Evolutionary conservation across 257 asterid species (phyloP), one percentile per base, ranked within the genome.

Genomic region (Orobanche coerulescens): DNA sequence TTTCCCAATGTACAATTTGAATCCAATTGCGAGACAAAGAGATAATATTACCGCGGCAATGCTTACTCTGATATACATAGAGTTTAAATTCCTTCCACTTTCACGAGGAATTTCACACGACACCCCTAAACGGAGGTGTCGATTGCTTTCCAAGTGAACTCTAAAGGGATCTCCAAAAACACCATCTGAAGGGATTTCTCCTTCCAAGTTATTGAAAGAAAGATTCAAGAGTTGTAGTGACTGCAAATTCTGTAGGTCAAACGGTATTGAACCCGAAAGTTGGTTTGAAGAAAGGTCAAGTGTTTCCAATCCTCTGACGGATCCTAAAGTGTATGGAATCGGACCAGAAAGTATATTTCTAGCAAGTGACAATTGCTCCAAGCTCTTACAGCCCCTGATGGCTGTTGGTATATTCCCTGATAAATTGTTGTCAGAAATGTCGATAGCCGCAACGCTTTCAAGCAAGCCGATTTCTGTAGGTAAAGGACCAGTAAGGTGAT

Each of bases 251-350:
- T 73, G 58, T 19, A 84, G 75, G 12, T 48, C 68, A 11, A 26
- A 24, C 1, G 90, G 94, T 31, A 82, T 75, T 20, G 2, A 4
- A 5, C 81, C 79, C 0, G 79, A 73, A 30, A 83, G 73, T 14
- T 72, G 72, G 68, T 86, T 86, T 1, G 81, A 73, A 18, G 90
- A 82, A 58, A 85, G 74, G 57, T 82, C 88, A 3, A 82, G 82
- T 40, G 43, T 71, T 65, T 76, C 88, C 69, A 85, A 55, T 6
- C 88, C 87, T 62, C 46, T 78, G 39, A 77, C 25, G 1, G 22
- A 33, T 50, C 46, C 79, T 24, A 85, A 37, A 39, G 72, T 59
- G 20, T 51, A 65, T 3, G 94, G 94, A 65, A 85, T 80, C 34
- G 39, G 73, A 46, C 94, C 89, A 0, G 80, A 60, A 1, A 81